These are phyloP conservation scores for Colletotrichum tamarilloi DNA, from an alignment of 2,329 filamentous ascomycete genomes.

Conservation along the genomic window DNA sequence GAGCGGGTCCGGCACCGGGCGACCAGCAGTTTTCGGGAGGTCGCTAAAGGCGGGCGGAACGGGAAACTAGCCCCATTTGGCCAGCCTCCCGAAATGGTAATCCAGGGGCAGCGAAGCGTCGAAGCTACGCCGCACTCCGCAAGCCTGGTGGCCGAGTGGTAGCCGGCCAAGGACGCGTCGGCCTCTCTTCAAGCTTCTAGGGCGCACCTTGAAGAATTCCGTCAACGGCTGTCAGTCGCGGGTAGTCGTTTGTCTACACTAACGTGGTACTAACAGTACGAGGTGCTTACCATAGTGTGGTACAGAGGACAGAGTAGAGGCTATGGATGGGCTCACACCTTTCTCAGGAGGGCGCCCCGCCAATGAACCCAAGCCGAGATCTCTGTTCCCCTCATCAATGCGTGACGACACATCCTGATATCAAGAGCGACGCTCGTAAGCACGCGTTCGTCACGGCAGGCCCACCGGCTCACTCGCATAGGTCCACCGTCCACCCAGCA, in stretches of 20 bases:
- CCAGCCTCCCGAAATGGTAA: slow-evolving; percentile 22
- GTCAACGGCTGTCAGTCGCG: neutral
- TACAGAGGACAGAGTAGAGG: neutral
- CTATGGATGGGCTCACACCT: slow-evolving; percentile 5
- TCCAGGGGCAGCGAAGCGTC: slow-evolving; percentile 6
- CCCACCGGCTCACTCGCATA: slow-evolving; percentile 18
- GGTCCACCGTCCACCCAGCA: slow-evolving; percentile 15
- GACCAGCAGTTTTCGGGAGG: slow-evolving; percentile 31
- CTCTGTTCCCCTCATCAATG: slow-evolving; percentile 13
- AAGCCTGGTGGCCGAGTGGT: neutral
- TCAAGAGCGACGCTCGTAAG: slow-evolving; percentile 1
- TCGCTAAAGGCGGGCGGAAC: slow-evolving; percentile 17
- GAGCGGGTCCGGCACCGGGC: slow-evolving; percentile 32
- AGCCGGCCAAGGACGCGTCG: neutral
- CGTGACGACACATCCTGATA: slow-evolving; percentile 10
- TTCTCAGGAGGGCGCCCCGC: neutral
- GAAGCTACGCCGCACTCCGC: neutral
- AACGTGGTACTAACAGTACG: neutral
- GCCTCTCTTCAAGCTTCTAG: neutral
- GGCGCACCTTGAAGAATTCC: neutral
- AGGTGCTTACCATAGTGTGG: neutral
- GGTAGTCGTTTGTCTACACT: neutral
- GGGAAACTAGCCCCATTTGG: slow-evolving; percentile 31
- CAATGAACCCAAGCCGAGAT: neutral
- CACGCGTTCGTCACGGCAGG: slow-evolving; percentile 1